These are phyloP conservation scores for Blastobotrys attinorum DNA, from an alignment of 805 yeast genomes.

Conservation along the genomic window DNA sequence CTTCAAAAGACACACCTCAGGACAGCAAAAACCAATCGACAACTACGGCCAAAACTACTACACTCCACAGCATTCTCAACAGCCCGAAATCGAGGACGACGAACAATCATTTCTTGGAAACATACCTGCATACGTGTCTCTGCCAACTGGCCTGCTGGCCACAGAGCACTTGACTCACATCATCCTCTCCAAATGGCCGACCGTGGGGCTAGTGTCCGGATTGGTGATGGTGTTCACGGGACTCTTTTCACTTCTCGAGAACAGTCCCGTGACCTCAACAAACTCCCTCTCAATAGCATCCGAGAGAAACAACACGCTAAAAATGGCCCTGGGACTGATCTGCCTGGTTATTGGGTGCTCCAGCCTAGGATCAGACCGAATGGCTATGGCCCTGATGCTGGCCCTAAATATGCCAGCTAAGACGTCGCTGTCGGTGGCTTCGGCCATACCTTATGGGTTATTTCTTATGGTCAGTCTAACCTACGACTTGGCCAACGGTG, in stretches of 20 bases:
- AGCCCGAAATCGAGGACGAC: slow-evolving; percentile 1
- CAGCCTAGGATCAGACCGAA: slow-evolving; percentile 18
- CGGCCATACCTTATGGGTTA: slow-evolving; percentile 9
- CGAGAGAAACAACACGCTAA: slow-evolving; percentile 12
- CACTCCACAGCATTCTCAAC: too few relatives aligned
- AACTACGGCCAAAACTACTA: neutral
- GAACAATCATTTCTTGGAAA: slow-evolving; percentile 14
- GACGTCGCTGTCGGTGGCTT: slow-evolving; percentile 2
- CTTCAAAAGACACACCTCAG: slow-evolving; percentile 30
- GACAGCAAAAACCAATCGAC: neutral
- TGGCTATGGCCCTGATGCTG: slow-evolving; percentile 15
- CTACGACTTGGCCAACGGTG: slow-evolving; percentile 12
- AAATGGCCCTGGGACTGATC: slow-evolving; percentile 14
- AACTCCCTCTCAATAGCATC: slow-evolving; percentile 2
- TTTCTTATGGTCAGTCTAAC: slow-evolving; percentile 8
- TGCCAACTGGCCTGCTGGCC: slow-evolving; percentile 25
- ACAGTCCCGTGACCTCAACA: slow-evolving; percentile 4
- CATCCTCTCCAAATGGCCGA: slow-evolving; percentile 7
- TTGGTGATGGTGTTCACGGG: slow-evolving; percentile 18
- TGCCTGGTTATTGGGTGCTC: slow-evolving; percentile 16
- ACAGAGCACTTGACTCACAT: slow-evolving; percentile 14
- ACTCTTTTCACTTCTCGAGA: slow-evolving; percentile 13
- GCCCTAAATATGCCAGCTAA: slow-evolving; percentile 15
- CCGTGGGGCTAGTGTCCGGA: slow-evolving; percentile 19
- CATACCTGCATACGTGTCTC: slow-evolving; percentile 26